These are phyloP conservation scores for Artomyces pyxidatus DNA, from an alignment of 768 basidiomycete species.

Conservation along the genomic window DNA sequence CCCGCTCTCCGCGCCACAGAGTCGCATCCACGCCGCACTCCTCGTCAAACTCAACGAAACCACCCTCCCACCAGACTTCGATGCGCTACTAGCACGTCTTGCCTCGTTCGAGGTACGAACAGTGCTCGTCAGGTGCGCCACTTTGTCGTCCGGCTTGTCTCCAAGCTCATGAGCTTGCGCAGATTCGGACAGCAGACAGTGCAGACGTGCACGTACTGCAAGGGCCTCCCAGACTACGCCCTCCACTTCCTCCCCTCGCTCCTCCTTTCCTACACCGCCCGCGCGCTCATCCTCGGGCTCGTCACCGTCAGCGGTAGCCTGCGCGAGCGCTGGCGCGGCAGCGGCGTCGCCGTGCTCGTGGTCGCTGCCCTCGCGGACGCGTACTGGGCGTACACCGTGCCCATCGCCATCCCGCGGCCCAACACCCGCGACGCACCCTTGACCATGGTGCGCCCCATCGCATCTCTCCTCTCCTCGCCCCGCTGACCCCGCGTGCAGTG, in stretches of 20 bases:
- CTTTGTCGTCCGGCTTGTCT: not conserved
- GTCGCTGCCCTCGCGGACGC: conserved; percentile 6
- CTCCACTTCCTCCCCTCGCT: conserved; percentile 11
- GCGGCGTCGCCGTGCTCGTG: conserved; percentile 2
- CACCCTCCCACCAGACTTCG: conserved; percentile 7
- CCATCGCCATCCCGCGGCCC: conserved; percentile 4
- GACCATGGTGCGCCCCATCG: conserved; percentile 8
- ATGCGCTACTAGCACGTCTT: conserved; percentile 11
- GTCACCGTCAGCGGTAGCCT: conserved; percentile 9
- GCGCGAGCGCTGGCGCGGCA: conserved; percentile 7
- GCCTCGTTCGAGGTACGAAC: conserved; percentile 12
- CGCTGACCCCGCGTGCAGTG: conserved; percentile 1
- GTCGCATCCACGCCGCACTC: conserved; percentile 5
- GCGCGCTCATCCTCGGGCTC: conserved; percentile 6
- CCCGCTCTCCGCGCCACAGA: conserved; percentile 7
- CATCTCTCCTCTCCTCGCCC: not conserved
- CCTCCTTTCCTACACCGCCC: conserved; percentile 12
- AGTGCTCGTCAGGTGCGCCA: conserved; percentile 10
- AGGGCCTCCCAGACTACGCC: conserved; percentile 7
- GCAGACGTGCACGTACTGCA: conserved; percentile 13
- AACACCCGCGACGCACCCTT: not conserved
- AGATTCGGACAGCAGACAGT: conserved; percentile 12
- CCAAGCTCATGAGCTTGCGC: not conserved
- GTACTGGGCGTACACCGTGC: conserved; percentile 8
- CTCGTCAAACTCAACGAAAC: not conserved